Base-by-base conservation (phyloP, 768 basidiomycete species). In the Hericium rajendrae region DNA sequence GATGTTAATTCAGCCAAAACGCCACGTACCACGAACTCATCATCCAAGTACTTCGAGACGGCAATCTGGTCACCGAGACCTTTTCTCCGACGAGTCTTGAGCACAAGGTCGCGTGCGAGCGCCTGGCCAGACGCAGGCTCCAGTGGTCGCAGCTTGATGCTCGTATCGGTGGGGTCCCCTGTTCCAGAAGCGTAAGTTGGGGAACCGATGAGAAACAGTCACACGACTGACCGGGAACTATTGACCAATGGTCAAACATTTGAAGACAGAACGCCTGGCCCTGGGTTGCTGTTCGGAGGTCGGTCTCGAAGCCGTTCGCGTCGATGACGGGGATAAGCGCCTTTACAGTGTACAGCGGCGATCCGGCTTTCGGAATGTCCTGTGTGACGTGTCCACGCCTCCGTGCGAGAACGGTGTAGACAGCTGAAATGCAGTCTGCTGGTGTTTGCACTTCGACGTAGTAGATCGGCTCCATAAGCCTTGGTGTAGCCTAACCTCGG, bases 391-490 rank as follows among this genome's bases (percentile, higher is more conserved):
- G 97, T n/a, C 97, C 97, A 72, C 97, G 84, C 58, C 97, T 87
- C 59, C 97, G 83, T n/a, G 97, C 94, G 54, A 99, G 88, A 48
- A 98, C 97, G 4, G 94, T 97, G 71, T 98, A 98, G 38, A 99
- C 94, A 11, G 94, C 94, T 20, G 97, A 97, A 61, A 99, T 94
- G 68, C 97, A 97, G 69, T 99, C 97, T 16, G 94, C 93, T 8
- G 97, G 97, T 6, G 95, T 91, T 71, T 98, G 95, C n/a, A 99
- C 94, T 72, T 99, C 97, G 55, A 98, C 95, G 68, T 92, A 97
- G 78, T 95, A 98, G 60, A 98, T 86, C 3, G 97, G 97, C 71
- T 99, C 95, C 85, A 95, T 93, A 58, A 97, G 72, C 58, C 94
- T 83, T 4, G 95, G 95, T 3, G 94, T 91, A 15, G 95, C 94